Base-by-base conservation (phyloP, 805 yeast species). In the Myxozyma neglecta region DNA sequence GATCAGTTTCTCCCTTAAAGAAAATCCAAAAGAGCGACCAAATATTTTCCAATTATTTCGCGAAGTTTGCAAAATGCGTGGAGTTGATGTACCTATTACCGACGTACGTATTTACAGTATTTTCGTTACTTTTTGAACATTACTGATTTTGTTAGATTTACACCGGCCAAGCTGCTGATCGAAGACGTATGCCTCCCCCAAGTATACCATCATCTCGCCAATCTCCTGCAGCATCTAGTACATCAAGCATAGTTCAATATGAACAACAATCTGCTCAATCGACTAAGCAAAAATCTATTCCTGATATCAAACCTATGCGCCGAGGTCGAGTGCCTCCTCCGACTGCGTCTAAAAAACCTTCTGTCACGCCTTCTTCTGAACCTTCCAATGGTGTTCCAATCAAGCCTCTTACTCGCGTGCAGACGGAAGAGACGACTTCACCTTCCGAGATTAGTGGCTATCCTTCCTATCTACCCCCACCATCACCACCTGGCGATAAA, bases 1-100 rank as follows among this genome's bases (percentile, higher is more conserved):
- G 71, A 87, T 91, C 57, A 81, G 87, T 45, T 85, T 89, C 35
- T 83, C 90, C 86, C 78, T 93, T 44, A 90, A 89, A 65, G 96
- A 89, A 60, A 89, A 87, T 68, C 97, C 97, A 2, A 72, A 83
- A 13, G 78, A 82, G 67, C 81, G 99, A 70, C 98, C 98, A 1
- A 92, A 90, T 72, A 85, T 90, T 16, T 90, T 85, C 67, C 97
- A 92, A 74, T 87, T 93, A 0, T 70, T 86, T 60, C 73, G 76
- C 58, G 89, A 85, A 67, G 71, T 91, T 40, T 85, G 87, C 72
- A 75, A 83, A 49, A 77, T 91, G 73, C 75, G 84, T 55, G 84
- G 84, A 39, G 77, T 83, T 60, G 79, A 82, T 56, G 77, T 80
- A 18, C 86, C 88, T 1, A 75, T 83, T 36, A 18, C 40, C 16